Percentiles rank a stretch among this genome's conserved stretches.
phyloP scores from a whole-genome alignment of 345 rosid species.

The Balakata baccata region DNA sequence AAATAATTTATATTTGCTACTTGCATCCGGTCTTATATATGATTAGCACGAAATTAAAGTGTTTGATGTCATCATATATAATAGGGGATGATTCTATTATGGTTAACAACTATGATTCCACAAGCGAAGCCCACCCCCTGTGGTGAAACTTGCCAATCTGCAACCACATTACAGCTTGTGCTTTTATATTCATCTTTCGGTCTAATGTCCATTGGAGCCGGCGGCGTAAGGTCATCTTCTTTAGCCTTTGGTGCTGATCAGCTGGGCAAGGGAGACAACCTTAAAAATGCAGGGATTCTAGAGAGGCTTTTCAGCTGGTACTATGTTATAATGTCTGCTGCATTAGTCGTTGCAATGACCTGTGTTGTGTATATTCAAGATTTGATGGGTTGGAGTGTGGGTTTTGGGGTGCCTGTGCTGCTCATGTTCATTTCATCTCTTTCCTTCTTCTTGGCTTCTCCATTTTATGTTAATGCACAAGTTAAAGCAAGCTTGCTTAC shows the following conservation, averaged over 20 bases:
- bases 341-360: conserved; percentile 37
- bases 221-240: conserved; percentile 66
- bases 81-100: conserved; percentile 51
- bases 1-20: no score
- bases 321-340: conserved; percentile 28
- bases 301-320: conserved; percentile 53
- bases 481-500: conserved; percentile 35
- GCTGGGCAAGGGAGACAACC: conserved; percentile 39
- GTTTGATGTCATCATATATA: neutral
- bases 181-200: conserved; percentile 44
- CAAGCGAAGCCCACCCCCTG: conserved; percentile 56
- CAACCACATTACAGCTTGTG: conserved; percentile 51
- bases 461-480: conserved; percentile 38
- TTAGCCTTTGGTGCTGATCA: conserved; percentile 76
- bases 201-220: conserved; percentile 61
- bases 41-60: neutral
- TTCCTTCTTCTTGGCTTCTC: conserved; percentile 43
- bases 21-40: no score
- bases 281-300: conserved; percentile 35
- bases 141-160: conserved; percentile 38
- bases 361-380: conserved; percentile 50
- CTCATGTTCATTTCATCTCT: conserved; percentile 41
- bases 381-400: conserved; percentile 49
- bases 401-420: conserved; percentile 48
- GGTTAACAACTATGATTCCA: conserved; percentile 71